Evolutionary conservation across 495 filamentous ascomycete genomes (phyloP), one percentile per base, ranked within the genome.

Genomic region (Lasiosphaeria hispida): DNA sequence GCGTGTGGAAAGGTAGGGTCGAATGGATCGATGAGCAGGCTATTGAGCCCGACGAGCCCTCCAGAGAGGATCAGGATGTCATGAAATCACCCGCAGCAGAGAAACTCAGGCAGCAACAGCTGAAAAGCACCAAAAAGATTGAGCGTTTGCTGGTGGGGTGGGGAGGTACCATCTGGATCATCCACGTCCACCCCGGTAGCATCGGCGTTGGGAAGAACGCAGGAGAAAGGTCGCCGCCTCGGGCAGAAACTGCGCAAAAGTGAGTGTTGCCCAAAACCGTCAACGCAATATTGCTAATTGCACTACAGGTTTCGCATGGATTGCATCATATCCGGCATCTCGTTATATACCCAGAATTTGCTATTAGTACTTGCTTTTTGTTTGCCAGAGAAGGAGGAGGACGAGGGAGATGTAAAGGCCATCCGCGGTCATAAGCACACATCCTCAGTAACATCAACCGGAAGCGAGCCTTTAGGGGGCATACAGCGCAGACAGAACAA

Each of bases 301-400:
- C 47, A 0, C 38, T 38, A 7, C 58, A 96, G 91, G 76, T 82
- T 97, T 74, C 87, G 89, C 64, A 92, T 92, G 63, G 94, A 97
- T 77, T 97, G 95, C 75, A 90, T 93, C 61, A 88, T 98, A 79
- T 96, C 93, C 71, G 94, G 95, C 68, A 87, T 98, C 68, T 92
- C 94, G 60, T 80, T 98, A 75, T 97, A 97, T 86, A 96, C 89
- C 70, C 92, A 92, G 63, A 92, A 84, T 63, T 78, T 96, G 51
- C 79, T 98, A 72, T 81, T 95, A 59, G 84, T 97, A 63, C 87
- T 98, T 78, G 91, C 91, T 67, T 94, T 93, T 69, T 83, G 92
- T 56, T 87, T 87, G 55, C 77, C 82, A 10, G 84, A 85, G 10
- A 84, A 87, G n/a, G 78, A 83, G 10, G 83, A 86, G n/a, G 70